Conservation (phyloP, 2,329 filamentous ascomycete genomes). For the Bipolaris sorokiniana region DNA sequence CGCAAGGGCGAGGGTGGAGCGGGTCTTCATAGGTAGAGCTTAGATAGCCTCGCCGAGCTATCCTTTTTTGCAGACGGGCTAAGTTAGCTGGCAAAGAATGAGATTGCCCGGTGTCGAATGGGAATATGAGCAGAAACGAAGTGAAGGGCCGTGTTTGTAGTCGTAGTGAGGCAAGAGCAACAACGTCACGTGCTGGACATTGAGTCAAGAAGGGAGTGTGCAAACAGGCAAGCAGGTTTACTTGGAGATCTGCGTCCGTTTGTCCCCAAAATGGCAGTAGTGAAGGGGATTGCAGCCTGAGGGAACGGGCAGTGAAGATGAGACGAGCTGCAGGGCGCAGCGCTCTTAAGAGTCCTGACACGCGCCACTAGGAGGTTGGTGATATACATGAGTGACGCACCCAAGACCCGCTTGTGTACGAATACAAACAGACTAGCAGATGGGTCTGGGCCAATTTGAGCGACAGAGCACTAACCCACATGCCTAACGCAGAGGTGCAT, state of each 20-base stretch:
- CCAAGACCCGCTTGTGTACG: slow-evolving; percentile 31
- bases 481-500: slow-evolving; percentile 31
- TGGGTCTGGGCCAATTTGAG: slow-evolving; percentile 30
- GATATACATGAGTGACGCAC: slow-evolving; percentile 28
- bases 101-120: background rate
- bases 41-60: background rate
- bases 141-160: background rate
- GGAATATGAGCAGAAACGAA: background rate
- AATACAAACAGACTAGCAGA: slow-evolving; percentile 28
- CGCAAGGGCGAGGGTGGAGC: slow-evolving; percentile 28
- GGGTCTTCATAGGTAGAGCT: slow-evolving; percentile 28
- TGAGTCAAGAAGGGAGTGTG: background rate
- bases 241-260: background rate
- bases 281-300: background rate
- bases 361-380: slow-evolving; percentile 11
- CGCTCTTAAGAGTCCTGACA: slow-evolving; percentile 9
- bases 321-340: background rate
- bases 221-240: slow-evolving; percentile 3
- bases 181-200: slow-evolving; percentile 1
- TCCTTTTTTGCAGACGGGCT: background rate
- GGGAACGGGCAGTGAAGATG: background rate
- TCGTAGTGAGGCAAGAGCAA: background rate
- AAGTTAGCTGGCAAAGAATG: slow-evolving; percentile 1
- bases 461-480: slow-evolving; percentile 28
- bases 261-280: background rate